Evolutionary conservation across 1,139 yeast species (phyloP), one percentile per base, ranked within the genome.

Genomic region (Debaryomycetaceae sp.): DNA sequence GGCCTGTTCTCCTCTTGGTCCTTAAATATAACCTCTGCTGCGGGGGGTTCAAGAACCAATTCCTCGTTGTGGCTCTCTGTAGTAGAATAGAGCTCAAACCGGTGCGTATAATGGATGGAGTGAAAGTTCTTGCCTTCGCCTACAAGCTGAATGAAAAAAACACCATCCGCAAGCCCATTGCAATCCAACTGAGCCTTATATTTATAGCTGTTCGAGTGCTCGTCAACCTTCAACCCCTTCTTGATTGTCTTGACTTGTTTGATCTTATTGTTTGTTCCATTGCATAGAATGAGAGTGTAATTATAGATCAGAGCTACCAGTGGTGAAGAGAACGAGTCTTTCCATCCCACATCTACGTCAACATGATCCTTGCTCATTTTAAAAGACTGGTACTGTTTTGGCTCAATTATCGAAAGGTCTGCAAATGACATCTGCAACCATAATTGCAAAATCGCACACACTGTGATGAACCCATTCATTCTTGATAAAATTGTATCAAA

Each of bases 41-140:
- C 53, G 2, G 37, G 43, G 5, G 66, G 66, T 11, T 62, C 51
- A 1, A 78, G 48, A 34, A 91, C 93, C 39, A 46, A 20, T 2
- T 29, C 24, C 3, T 41, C 31, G 24, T 42, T 33, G 22, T 37
- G 41, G 4, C 31, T 33, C 13, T 33, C 37, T n/a, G 34, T 38
- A 69, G 65, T 63, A 4, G 60, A 58, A 5, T 53, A 44, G 42
- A 66, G 54, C 29, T 49, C 39, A 53, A 66, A 66, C 42, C 70
- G 52, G n/a, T 55, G 50, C 23, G 65, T 52, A 54, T 65, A 66
- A 44, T 63, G 68, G 48, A 57, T 60, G 41, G 60, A 53, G 49
- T 39, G 39, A 14, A 22, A 8, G 9, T 43, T 17, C 9, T 45
- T 43, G 14, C 17, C 31, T 23, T 37, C 24, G 9, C 33, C 24